phyloP scores from a whole-genome alignment of 73 alveolate species.

The Paramecium primaurelia region DNA sequence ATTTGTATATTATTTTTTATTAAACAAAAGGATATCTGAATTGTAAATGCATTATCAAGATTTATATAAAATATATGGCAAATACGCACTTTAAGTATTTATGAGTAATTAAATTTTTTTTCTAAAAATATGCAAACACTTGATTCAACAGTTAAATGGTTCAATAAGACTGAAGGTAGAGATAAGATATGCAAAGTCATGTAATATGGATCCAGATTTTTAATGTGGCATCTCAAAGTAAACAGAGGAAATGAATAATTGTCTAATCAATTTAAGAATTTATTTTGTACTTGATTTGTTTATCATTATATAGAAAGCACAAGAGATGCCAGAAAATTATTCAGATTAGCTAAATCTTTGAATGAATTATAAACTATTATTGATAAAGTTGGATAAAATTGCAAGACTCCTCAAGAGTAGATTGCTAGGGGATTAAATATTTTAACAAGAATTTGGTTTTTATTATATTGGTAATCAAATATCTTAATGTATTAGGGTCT shows the following conservation, averaged over 20 bases:
- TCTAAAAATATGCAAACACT: constrained; percentile 16
- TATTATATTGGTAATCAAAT: constrained; percentile 63
- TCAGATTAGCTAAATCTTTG: constrained; percentile 77
- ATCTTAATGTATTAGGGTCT: too few relatives aligned
- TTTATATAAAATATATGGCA: neutral
- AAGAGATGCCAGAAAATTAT: constrained; percentile 79
- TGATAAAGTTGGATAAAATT: neutral
- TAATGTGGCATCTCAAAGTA: constrained; percentile 62
- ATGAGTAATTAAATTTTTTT: neutral
- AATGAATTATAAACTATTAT: constrained; percentile 71
- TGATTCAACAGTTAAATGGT: constrained; percentile 54
- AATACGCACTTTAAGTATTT: neutral
- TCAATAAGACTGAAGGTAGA: constrained; percentile 79
- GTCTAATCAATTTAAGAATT: constrained; percentile 68
- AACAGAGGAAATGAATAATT: constrained; percentile 61
- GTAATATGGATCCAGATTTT: constrained; percentile 74
- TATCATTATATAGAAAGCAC: constrained; percentile 59
- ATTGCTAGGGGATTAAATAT: constrained; percentile 55
- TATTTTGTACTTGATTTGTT: constrained; percentile 55
- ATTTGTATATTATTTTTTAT: too few relatives aligned
- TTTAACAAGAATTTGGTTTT: constrained; percentile 70
- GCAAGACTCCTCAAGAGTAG: neutral
- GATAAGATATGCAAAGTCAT: constrained; percentile 85
- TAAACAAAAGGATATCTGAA: neutral
- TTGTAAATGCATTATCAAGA: neutral